phyloP scores from a whole-genome alignment of 176 grass and related monocot species.

The Triticum dicoccoides region DNA sequence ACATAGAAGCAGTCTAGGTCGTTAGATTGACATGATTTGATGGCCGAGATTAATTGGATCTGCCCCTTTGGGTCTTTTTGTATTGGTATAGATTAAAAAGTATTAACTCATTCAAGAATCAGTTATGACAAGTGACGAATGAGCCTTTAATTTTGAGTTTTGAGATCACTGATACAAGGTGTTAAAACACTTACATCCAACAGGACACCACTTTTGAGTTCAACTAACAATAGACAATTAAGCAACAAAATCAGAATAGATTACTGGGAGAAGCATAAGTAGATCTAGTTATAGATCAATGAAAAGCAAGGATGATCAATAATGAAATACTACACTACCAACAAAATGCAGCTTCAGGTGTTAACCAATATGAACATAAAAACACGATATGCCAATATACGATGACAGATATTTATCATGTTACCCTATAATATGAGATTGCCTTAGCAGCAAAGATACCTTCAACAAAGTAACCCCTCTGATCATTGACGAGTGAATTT shows the following conservation, averaged over 20 bases:
- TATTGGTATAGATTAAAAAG: neutral
- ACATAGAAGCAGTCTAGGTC: no score
- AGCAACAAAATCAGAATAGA: neutral
- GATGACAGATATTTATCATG: neutral
- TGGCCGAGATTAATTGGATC: no score
- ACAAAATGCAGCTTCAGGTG: slow-evolving; percentile 7
- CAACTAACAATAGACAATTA: neutral
- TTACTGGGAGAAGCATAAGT: neutral
- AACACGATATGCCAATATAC: neutral
- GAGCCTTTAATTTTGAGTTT: neutral
- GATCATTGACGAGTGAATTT: slow-evolving; percentile 55
- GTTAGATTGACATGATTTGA: no score
- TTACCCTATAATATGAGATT: neutral
- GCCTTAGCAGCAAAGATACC: slow-evolving; percentile 43
- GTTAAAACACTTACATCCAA: slow-evolving; percentile 23
- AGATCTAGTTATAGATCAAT: neutral
- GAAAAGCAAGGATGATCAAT: neutral
- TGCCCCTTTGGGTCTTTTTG: no score
- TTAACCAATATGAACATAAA: slow-evolving; percentile 6
- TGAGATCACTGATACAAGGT: neutral
- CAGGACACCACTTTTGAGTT: slow-evolving; percentile 18
- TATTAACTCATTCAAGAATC: neutral
- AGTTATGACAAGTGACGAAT: neutral
- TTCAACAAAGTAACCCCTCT: slow-evolving; percentile 77
- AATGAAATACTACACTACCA: neutral